A percentile compares a stretch with the other conserved stretches of the same genome.
Conservation (phyloP, 805 yeast genomes). For the Starmerella sp. region DNA sequence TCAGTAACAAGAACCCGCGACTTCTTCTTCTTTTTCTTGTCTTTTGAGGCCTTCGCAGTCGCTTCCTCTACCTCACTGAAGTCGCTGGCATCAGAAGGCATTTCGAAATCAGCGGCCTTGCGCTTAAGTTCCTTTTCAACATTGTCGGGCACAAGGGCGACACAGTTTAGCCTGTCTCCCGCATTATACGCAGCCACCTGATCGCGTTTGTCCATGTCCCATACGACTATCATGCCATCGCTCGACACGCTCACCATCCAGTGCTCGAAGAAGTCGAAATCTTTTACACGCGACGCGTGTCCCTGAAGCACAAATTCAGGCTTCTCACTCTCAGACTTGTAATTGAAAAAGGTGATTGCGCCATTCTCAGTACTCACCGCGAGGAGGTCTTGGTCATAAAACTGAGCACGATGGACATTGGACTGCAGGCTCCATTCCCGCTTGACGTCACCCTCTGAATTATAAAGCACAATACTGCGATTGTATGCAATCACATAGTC, state of each 20-base stretch:
- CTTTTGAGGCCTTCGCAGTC: slow-evolving; percentile 1
- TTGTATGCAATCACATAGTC: slow-evolving; percentile 65
- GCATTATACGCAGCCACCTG: slow-evolving; percentile 84
- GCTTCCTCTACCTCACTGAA: slow-evolving; percentile 13
- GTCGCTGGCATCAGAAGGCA: slow-evolving; percentile 18
- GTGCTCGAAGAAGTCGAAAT: slow-evolving; percentile 42
- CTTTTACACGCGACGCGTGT: slow-evolving; percentile 79
- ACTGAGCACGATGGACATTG: slow-evolving; percentile 59
- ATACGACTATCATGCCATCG: slow-evolving; percentile 85
- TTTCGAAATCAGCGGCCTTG: slow-evolving; percentile 14
- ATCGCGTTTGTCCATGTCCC: slow-evolving; percentile 60
- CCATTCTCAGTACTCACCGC: slow-evolving; percentile 62
- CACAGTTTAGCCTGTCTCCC: slow-evolving; percentile 85
- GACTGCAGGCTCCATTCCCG: slow-evolving; percentile 32
- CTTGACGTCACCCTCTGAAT: slow-evolving; percentile 42
- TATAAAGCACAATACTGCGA: slow-evolving; percentile 8
- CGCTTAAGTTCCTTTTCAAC: slow-evolving; percentile 54
- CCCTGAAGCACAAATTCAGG: slow-evolving; percentile 53
- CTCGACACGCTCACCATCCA: slow-evolving; percentile 76
- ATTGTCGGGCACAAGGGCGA: slow-evolving; percentile 55
- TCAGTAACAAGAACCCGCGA: slow-evolving; percentile 22
- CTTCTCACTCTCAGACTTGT: slow-evolving; percentile 24
- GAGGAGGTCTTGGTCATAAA: slow-evolving; percentile 45
- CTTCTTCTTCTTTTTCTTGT: slow-evolving; percentile 21
- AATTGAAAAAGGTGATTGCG: slow-evolving; percentile 43